Evolutionary conservation across 176 grass and related monocot genomes (phyloP).

Genomic region (Elaeis guineensis): DNA sequence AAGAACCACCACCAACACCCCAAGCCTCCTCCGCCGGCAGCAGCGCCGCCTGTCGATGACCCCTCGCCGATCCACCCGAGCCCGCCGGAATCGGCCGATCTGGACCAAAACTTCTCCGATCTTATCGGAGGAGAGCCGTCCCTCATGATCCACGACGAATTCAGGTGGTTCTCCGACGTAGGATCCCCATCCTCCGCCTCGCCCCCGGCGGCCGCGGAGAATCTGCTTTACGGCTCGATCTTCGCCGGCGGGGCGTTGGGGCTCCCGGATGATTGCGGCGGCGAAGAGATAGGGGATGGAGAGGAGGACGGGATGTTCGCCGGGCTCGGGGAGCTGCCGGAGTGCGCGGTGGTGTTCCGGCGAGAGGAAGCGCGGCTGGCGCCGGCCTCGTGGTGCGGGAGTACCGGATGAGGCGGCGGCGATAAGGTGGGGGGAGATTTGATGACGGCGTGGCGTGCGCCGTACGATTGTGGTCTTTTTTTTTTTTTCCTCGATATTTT

Average conservation of each 20-base stretch:
- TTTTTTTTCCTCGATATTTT: no score
- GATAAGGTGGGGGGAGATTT: no score
- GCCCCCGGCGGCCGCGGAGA: constrained; percentile 28
- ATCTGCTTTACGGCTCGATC: constrained; percentile 41
- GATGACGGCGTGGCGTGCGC: constrained; percentile 3
- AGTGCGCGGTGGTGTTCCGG: constrained; percentile 74
- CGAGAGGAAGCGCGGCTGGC: constrained; percentile 31
- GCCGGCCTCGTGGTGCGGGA: constrained; percentile 36
- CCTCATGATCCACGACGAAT: constrained; percentile 12
- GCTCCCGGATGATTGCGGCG: constrained; percentile 44
- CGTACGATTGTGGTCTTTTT: neutral
- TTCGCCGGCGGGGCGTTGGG: constrained; percentile 23
- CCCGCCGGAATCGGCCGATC: constrained; percentile 6
- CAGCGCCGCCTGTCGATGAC: neutral
- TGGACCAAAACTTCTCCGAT: constrained; percentile 13
- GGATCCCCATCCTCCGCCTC: constrained; percentile 32
- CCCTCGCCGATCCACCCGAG: neutral
- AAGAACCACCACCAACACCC: constrained; percentile 4
- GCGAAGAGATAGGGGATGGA: constrained; percentile 18
- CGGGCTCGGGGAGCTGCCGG: constrained; percentile 81
- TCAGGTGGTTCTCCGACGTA: constrained; percentile 1
- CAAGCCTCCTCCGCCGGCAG: neutral
- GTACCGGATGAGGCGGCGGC: no score
- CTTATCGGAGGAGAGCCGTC: constrained; percentile 5
- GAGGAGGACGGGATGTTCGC: constrained; percentile 86